Percentiles rank a stretch among this genome's conserved stretches.
Evolutionary conservation across 1,284 basidiomycete species (phyloP).

Genomic region (Meira nashicola): DNA sequence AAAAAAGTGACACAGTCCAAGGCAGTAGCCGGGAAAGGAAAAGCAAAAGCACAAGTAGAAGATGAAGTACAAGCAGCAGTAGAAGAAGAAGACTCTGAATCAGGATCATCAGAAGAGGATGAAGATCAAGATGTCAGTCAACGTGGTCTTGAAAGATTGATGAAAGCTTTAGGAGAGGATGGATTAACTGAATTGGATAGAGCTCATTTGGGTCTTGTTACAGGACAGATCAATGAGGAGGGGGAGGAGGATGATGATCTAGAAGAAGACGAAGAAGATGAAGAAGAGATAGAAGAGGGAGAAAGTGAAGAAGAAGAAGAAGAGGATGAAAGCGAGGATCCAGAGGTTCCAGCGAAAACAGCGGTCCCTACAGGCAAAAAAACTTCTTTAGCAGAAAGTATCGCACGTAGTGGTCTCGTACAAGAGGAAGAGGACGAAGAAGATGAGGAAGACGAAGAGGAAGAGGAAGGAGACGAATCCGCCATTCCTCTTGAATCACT

Average conservation of each 20-base stretch:
- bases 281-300: constrained; percentile 20
- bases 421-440: constrained; percentile 30
- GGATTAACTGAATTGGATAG: constrained; percentile 42
- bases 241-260: constrained; percentile 27
- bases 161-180: constrained; percentile 46
- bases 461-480: constrained; percentile 27
- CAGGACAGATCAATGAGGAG: constrained; percentile 23
- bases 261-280: constrained; percentile 24
- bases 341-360: constrained; percentile 16
- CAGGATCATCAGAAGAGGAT: constrained; percentile 22
- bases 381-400: constrained; percentile 41
- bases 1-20: neutral
- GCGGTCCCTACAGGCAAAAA: constrained; percentile 19
- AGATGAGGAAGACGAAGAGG: constrained; percentile 30
- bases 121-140: constrained; percentile 46
- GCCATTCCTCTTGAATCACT: constrained; percentile 17
- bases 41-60: neutral
- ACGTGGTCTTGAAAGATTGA: constrained; percentile 42
- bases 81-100: constrained; percentile 20
- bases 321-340: constrained; percentile 16
- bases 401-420: constrained; percentile 44
- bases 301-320: constrained; percentile 21
- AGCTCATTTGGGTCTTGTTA: constrained; percentile 33
- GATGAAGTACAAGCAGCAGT: constrained; percentile 10
- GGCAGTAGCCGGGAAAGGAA: neutral